Percentiles rank a stretch among this genome's conserved stretches.
These are phyloP conservation scores for Melocanna baccifera DNA, from an alignment of 176 grass and related monocot species.

Conservation along the genomic window DNA sequence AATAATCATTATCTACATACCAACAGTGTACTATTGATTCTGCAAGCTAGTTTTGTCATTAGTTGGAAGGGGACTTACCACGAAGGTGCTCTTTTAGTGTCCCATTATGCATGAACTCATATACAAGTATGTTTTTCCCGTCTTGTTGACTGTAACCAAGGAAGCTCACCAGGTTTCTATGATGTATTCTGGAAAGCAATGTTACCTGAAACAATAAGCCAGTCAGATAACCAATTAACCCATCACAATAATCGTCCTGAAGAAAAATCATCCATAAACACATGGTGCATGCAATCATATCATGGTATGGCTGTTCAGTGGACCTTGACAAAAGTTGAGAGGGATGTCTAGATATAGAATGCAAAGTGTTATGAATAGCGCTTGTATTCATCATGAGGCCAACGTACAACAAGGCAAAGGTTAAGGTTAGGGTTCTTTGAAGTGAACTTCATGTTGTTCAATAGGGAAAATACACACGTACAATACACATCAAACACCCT, in stretches of 20 bases:
- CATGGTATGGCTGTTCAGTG: neutral
- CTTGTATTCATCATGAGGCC: too few relatives aligned
- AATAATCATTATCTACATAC: conserved; percentile 5
- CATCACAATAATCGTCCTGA: neutral
- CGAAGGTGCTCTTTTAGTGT: conserved; percentile 83
- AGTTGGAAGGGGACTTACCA: conserved; percentile 43
- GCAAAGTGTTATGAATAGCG: too few relatives aligned
- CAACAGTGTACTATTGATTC: neutral
- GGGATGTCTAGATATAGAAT: neutral
- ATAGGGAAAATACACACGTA: too few relatives aligned
- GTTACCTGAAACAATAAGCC: conserved; percentile 64
- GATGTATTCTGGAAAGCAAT: conserved; percentile 94
- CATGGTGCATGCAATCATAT: neutral
- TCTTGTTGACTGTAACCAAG: conserved; percentile 97
- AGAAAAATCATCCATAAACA: conserved; percentile 5
- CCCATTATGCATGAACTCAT: conserved; percentile 96
- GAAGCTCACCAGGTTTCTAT: conserved; percentile 85
- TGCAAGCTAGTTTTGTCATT: conserved; percentile 8
- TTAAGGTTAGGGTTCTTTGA: too few relatives aligned
- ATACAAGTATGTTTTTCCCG: too few relatives aligned
- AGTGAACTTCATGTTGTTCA: too few relatives aligned
- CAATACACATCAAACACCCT: too few relatives aligned
- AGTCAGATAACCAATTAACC: neutral
- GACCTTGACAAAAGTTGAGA: neutral
- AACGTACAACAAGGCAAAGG: too few relatives aligned